A percentile compares a stretch with the other conserved stretches of the same genome.
These are phyloP conservation scores for Coemansia sp. DNA, from an alignment of 192 early-diverging fungal genomes.

Conservation along the genomic window DNA sequence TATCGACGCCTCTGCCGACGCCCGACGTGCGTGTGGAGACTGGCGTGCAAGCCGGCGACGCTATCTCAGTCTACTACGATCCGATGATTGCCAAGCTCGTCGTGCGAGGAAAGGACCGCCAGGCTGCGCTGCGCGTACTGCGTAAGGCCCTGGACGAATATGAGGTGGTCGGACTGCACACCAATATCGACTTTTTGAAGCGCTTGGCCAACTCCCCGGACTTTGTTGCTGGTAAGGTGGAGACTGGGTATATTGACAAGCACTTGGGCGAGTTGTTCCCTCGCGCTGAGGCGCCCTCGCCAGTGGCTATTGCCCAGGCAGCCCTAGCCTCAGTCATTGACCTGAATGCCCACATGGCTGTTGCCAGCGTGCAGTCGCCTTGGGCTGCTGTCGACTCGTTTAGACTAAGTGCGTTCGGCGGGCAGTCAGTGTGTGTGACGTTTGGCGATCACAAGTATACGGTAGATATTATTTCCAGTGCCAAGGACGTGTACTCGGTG, in stretches of 20 bases:
- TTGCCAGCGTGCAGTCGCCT: slow-evolving; percentile 21
- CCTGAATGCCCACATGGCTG: slow-evolving; percentile 56
- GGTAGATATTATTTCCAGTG: slow-evolving; percentile 14
- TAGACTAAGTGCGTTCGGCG: slow-evolving; percentile 48
- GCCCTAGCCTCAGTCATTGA: slow-evolving; percentile 63
- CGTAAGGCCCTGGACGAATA: slow-evolving; percentile 83
- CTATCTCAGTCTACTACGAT: slow-evolving; percentile 94
- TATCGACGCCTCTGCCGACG: slow-evolving; percentile 70
- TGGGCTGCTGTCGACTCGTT: slow-evolving; percentile 55
- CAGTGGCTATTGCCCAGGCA: slow-evolving; percentile 59
- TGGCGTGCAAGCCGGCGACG: slow-evolving; percentile 85
- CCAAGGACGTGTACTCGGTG: slow-evolving; percentile 22
- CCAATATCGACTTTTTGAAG: slow-evolving; percentile 91
- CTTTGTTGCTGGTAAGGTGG: slow-evolving; percentile 75
- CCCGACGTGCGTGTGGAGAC: slow-evolving; percentile 82
- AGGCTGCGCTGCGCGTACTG: slow-evolving; percentile 78
- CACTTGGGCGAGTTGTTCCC: slow-evolving; percentile 48
- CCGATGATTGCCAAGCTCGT: slow-evolving; percentile 94
- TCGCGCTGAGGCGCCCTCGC: slow-evolving; percentile 57
- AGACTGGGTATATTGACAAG: slow-evolving; percentile 88
- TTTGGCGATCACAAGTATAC: slow-evolving; percentile 29
- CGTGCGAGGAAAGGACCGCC: slow-evolving; percentile 75
- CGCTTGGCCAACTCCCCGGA: slow-evolving; percentile 75
- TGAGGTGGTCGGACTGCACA: slow-evolving; percentile 91
- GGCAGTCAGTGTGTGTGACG: slow-evolving; percentile 22